phyloP scores from a whole-genome alignment of 305 asterid genomes.

The Rubia peregrina region DNA sequence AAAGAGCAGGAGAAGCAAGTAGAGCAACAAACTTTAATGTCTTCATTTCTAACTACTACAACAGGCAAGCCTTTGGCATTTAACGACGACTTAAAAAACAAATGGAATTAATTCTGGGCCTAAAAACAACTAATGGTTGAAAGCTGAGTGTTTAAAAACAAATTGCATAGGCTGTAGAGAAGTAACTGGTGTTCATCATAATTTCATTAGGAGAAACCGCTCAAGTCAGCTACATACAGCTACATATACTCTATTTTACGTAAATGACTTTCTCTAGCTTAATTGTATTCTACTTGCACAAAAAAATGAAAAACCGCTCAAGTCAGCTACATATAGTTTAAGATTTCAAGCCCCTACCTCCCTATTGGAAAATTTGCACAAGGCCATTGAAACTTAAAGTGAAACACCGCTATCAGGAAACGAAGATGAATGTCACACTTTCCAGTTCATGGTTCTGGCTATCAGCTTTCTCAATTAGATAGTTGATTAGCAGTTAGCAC shows the following conservation, averaged over 20 bases:
- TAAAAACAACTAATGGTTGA: background rate
- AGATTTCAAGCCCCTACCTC: background rate
- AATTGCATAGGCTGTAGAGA: background rate
- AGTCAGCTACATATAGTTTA: background rate
- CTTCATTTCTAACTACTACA: background rate
- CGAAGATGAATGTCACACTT: background rate
- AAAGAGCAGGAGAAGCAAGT: background rate
- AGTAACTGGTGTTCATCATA: background rate
- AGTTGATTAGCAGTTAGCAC: background rate
- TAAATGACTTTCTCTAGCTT: background rate
- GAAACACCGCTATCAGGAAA: background rate
- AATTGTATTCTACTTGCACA: background rate
- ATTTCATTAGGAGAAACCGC: background rate
- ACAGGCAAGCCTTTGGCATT: background rate
- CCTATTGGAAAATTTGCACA: background rate
- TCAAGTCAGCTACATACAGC: too few species aligned
- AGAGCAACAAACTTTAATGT: background rate
- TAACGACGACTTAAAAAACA: background rate
- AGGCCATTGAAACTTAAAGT: background rate
- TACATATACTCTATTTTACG: too few species aligned
- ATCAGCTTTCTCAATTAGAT: background rate
- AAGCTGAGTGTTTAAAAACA: background rate
- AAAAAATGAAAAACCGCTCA: background rate
- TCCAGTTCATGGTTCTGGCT: background rate
- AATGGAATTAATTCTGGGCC: background rate